These are phyloP conservation scores for Neocatenulostroma microsporum DNA, from an alignment of 2,329 filamentous ascomycete species.

Conservation along the genomic window DNA sequence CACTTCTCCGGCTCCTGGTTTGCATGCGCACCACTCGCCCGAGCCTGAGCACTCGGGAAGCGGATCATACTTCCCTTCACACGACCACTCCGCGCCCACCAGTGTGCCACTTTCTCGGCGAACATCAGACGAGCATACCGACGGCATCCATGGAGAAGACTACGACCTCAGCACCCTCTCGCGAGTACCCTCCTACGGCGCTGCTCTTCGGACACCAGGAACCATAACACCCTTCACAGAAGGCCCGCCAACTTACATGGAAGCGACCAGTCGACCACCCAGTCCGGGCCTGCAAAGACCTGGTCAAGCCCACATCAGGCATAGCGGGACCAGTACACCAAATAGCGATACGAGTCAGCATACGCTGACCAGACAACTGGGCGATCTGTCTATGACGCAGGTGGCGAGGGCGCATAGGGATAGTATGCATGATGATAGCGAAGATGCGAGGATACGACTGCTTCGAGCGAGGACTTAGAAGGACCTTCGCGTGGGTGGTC, in stretches of 20 bases:
- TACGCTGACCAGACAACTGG: constrained; percentile 14
- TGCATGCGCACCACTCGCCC: constrained; percentile 18
- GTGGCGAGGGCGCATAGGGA: constrained; percentile 5
- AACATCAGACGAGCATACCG: constrained; percentile 25
- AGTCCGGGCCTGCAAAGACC: constrained; percentile 28
- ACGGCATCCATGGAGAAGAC: constrained; percentile 17
- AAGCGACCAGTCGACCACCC: constrained; percentile 38
- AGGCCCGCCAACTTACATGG: constrained; percentile 39
- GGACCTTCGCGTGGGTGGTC: background rate
- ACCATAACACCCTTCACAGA: constrained; percentile 35
- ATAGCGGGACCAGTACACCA: constrained; percentile 17
- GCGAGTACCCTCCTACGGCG: constrained; percentile 46
- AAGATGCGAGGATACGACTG: constrained; percentile 10
- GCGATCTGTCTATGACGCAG: constrained; percentile 5
- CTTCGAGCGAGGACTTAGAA: constrained; percentile 9
- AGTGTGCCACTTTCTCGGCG: constrained; percentile 27
- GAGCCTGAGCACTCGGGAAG: constrained; percentile 10
- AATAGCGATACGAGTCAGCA: constrained; percentile 13
- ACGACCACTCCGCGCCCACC: constrained; percentile 19
- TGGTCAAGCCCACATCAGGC: constrained; percentile 22
- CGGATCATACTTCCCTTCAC: constrained; percentile 18
- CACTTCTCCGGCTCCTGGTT: constrained; percentile 22
- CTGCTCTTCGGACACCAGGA: constrained; percentile 40
- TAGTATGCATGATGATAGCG: constrained; percentile 5
- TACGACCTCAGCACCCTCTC: constrained; percentile 42